Conservation (phyloP, 441 rosid genomes). For the Gossypium schwendimanii region DNA sequence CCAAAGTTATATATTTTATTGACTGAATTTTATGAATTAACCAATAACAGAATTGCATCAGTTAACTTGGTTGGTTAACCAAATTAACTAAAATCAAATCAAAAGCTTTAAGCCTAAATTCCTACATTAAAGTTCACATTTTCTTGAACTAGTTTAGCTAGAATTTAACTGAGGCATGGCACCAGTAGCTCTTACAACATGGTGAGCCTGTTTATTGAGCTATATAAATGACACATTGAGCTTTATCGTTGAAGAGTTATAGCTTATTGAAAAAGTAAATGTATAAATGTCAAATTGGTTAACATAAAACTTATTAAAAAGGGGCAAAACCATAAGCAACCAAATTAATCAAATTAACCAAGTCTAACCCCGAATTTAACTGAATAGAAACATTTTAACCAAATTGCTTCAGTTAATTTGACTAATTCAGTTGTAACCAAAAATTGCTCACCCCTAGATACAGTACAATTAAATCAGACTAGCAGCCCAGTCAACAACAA, state of each 20-base stretch:
- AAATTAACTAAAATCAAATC: background rate
- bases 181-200: background rate
- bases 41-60: background rate
- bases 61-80: background rate
- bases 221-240: background rate
- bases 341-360: background rate
- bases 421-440: background rate
- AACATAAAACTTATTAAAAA: background rate
- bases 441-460: background rate
- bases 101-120: background rate
- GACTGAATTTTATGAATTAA: background rate
- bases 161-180: background rate
- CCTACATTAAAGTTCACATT: background rate
- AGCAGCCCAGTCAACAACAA: conserved; percentile 13
- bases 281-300: background rate
- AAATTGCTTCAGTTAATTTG: background rate
- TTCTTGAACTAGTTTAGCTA: background rate
- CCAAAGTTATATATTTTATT: background rate
- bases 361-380: background rate
- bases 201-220: background rate
- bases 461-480: background rate
- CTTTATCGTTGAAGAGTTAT: background rate
- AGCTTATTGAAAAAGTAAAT: background rate
- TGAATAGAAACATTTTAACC: background rate
- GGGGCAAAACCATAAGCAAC: background rate